phyloP scores from a whole-genome alignment of 179 eudicot species.

The Gypsophila paniculata region DNA sequence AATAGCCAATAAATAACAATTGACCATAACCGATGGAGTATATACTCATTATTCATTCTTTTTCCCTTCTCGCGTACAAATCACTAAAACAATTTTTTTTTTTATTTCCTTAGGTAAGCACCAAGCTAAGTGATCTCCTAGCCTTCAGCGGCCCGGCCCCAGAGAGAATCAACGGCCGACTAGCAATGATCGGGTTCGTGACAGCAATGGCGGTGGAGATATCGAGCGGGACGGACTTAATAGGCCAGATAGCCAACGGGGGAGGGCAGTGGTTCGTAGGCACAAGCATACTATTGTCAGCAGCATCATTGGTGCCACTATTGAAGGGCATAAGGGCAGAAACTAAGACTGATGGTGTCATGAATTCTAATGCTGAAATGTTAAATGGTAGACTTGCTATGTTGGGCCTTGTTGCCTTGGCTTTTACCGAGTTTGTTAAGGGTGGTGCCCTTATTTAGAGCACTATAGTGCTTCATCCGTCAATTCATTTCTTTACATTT shows the following conservation, averaged over 20 bases:
- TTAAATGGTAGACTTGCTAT: slow-evolving; percentile 65
- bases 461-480: too few species aligned
- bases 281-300: slow-evolving; percentile 44
- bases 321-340: slow-evolving; percentile 36
- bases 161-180: slow-evolving; percentile 78
- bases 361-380: slow-evolving; percentile 53
- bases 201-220: slow-evolving; percentile 64
- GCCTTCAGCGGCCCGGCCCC: slow-evolving; percentile 88
- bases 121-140: slow-evolving; percentile 48
- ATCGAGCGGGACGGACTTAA: slow-evolving; percentile 53
- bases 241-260: slow-evolving; percentile 58
- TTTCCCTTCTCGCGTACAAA: too few species aligned
- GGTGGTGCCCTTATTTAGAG: slow-evolving; percentile 36
- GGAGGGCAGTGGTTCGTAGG: slow-evolving; percentile 64
- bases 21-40: too few species aligned
- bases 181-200: slow-evolving; percentile 79
- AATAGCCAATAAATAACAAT: too few species aligned
- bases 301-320: slow-evolving; percentile 63
- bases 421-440: slow-evolving; percentile 46
- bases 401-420: slow-evolving; percentile 57
- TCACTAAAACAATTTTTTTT: too few species aligned
- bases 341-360: slow-evolving; percentile 25
- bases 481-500: too few species aligned
- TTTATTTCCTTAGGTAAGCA: slow-evolving; percentile 35
- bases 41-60: too few species aligned